Base-by-base conservation (phyloP, 1,284 basidiomycete species). In the Ustilago hordei region DNA sequence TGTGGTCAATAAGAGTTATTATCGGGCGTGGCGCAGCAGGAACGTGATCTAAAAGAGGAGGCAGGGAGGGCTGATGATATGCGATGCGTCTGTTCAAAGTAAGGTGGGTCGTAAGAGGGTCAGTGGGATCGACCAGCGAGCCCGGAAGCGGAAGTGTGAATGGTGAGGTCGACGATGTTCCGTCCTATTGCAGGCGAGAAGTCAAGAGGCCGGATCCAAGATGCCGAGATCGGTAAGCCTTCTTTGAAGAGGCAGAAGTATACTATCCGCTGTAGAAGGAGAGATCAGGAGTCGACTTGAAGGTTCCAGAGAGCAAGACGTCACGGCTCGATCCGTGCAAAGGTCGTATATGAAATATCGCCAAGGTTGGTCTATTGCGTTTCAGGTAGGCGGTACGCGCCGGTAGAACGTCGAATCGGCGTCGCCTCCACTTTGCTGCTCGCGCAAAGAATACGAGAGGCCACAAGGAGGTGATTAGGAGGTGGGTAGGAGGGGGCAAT, bases 331-430 rank as follows among this genome's bases (percentile, higher is more conserved):
- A 11, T 50, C 17, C 5, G 15, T 50, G 23, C 36, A 19, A n/a
- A 12, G 15, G 19, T 13, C 6, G 43, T 23, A 61, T 65, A 60
- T 65, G 72, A 75, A 61, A 57, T 79, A 48, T 65, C 60, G 62
- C 63, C 48, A 52, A 13, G 52, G 64, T 57, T 56, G 60, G 60
- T 55, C n/a, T 45, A 45, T 45, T 45, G 23, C 23, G 0, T 23
- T 23, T 23, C 23, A 23, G 23, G 23, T 23, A 23, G 23, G 23
- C 23, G 23, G 23, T 23, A 23, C 23, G 23, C 23, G 23, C 23
- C 23, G 23, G 23, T 23, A 23, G 23, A 23, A 23, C 2, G 23
- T 8, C 23, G 45, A 6, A n/a, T 23, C 45, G 45, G 8, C 19
- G 48, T 50, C 28, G 31, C 31, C 28, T 19, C 43, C 43, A 19